Percentiles rank a stretch among this genome's conserved stretches.
Conservation (phyloP, 768 basidiomycete species). For the Mrakia blollopis region DNA sequence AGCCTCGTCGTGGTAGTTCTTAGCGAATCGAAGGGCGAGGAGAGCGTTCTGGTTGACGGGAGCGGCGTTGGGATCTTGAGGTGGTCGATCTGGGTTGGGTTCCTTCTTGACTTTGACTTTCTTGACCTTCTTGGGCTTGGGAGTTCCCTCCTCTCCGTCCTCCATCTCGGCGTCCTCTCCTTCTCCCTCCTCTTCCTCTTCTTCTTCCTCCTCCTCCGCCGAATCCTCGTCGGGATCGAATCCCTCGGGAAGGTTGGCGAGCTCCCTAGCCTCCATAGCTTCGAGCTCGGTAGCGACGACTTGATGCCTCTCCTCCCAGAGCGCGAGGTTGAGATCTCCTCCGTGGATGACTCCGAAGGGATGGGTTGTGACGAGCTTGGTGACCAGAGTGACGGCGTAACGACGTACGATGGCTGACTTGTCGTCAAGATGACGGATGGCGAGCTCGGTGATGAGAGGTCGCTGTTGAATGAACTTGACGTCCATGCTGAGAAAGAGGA, state of each 20-base stretch:
- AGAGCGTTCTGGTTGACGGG: slow-evolving; percentile 60
- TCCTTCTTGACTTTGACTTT: slow-evolving; percentile 47
- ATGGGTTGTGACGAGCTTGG: slow-evolving; percentile 73
- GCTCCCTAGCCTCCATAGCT: slow-evolving; percentile 57
- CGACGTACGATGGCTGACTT: slow-evolving; percentile 86
- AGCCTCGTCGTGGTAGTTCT: slow-evolving; percentile 81
- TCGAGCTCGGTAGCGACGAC: slow-evolving; percentile 60
- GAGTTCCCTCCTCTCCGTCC: slow-evolving; percentile 39
- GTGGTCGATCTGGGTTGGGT: slow-evolving; percentile 55
- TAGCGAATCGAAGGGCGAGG: slow-evolving; percentile 63
- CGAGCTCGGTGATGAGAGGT: slow-evolving; percentile 65
- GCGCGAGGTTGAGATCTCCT: slow-evolving; percentile 63
- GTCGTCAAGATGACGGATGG: slow-evolving; percentile 76
- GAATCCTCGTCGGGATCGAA: slow-evolving; percentile 46
- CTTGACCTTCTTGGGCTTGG: slow-evolving; percentile 31
- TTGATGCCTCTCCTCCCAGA: slow-evolving; percentile 71
- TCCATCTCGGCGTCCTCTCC: slow-evolving; percentile 44
- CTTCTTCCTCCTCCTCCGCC: slow-evolving; percentile 48
- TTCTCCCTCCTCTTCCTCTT: slow-evolving; percentile 37
- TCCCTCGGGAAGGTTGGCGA: slow-evolving; percentile 46
- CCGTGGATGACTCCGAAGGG: slow-evolving; percentile 82
- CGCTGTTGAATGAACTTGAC: slow-evolving; percentile 81
- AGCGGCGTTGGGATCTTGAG: slow-evolving; percentile 13
- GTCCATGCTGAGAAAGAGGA: slow-evolving; percentile 17
- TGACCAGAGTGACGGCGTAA: slow-evolving; percentile 68